Conservation (phyloP, 2,329 filamentous ascomycete genomes). For the Emericellopsis atlantica region DNA sequence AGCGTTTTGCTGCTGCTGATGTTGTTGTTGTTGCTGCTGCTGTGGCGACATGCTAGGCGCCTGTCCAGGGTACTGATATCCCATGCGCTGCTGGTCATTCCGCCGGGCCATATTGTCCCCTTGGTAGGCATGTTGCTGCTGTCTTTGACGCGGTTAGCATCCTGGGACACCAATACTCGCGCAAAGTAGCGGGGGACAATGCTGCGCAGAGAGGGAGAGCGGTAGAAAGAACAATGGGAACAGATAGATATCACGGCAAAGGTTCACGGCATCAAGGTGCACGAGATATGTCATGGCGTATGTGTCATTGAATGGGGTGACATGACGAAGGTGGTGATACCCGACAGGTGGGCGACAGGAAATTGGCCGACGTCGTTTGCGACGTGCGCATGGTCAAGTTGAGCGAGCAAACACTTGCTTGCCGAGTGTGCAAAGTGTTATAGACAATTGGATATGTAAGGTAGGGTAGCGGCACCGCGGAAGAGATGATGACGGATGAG, state of each 20-base stretch:
- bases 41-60: constrained; percentile 24
- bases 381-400: no score
- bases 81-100: constrained; percentile 23
- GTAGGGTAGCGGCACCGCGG: no score
- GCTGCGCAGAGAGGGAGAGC: neutral
- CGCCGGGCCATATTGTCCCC: constrained; percentile 30
- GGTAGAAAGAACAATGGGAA: neutral
- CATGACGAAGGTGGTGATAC: neutral
- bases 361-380: neutral
- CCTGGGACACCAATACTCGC: no score
- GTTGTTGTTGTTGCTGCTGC: constrained; percentile 16
- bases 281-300: neutral
- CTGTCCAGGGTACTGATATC: constrained; percentile 24
- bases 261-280: no score
- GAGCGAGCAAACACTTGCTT: no score
- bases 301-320: neutral
- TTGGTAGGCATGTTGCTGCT: constrained; percentile 15
- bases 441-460: no score
- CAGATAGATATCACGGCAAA: no score
- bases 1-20: constrained; percentile 23
- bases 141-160: constrained; percentile 13
- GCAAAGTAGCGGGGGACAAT: neutral
- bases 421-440: no score
- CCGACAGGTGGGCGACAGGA: neutral
- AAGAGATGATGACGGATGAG: neutral